Percentiles rank a stretch among this genome's conserved stretches.
These are phyloP conservation scores for Parathielavia hyrcaniae DNA, from an alignment of 495 filamentous ascomycete genomes.

Conservation along the genomic window DNA sequence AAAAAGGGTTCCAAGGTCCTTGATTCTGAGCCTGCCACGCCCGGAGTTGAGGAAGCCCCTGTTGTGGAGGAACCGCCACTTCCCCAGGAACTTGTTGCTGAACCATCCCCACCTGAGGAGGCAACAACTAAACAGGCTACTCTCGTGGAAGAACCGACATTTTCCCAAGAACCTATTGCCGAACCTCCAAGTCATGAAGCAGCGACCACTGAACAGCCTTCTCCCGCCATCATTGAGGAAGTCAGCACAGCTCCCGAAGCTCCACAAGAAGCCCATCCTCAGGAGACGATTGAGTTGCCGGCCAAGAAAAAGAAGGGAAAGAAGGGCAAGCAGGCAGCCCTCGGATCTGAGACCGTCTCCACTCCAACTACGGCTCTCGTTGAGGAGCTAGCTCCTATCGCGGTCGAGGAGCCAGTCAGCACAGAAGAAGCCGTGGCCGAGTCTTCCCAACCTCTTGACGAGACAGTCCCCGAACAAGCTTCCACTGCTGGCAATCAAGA, in stretches of 20 bases:
- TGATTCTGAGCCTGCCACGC: background rate
- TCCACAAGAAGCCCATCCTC: background rate
- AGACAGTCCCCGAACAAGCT: background rate
- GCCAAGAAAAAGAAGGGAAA: slow-evolving; percentile 33
- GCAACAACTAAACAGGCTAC: background rate
- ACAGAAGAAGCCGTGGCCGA: background rate
- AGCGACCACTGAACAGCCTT: background rate
- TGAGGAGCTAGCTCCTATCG: slow-evolving; percentile 6
- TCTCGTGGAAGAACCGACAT: background rate
- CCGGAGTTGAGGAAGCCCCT: slow-evolving; percentile 1
- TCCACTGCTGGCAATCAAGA: background rate
- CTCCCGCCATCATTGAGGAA: background rate
- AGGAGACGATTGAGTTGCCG: background rate
- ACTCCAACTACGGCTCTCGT: slow-evolving; percentile 4
- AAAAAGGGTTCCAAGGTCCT: slow-evolving; percentile 16
- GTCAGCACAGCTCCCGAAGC: background rate
- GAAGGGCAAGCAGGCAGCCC: slow-evolving; percentile 24
- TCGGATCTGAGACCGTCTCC: slow-evolving; percentile 18
- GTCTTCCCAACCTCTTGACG: background rate
- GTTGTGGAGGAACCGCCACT: background rate
- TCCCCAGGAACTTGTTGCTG: background rate
- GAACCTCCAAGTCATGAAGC: background rate
- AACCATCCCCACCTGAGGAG: background rate
- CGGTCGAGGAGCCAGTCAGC: background rate
- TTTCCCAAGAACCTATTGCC: background rate